phyloP scores from a whole-genome alignment of 2,329 filamentous ascomycete genomes.

The Trichoderma sp. region DNA sequence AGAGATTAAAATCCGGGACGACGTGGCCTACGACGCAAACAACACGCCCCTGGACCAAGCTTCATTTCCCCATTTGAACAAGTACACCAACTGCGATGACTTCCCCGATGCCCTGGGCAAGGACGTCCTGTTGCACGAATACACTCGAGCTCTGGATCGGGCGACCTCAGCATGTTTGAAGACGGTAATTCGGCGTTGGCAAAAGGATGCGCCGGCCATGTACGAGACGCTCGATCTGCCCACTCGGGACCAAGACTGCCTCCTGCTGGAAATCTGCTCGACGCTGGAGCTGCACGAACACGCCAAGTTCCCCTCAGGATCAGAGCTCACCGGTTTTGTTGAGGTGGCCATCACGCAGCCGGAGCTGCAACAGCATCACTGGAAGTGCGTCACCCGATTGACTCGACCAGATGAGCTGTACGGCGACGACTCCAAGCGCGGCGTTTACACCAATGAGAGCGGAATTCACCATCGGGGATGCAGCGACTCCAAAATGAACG shows the following conservation, averaged over 20 bases:
- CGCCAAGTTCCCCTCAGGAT: conserved; percentile 56
- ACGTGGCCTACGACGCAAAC: conserved; percentile 44
- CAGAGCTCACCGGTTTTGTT: conserved; percentile 58
- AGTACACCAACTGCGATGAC: conserved; percentile 52
- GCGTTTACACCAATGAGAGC: conserved; percentile 49
- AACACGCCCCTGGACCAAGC: conserved; percentile 42
- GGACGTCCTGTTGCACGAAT: conserved; percentile 57
- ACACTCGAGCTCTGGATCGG: conserved; percentile 53
- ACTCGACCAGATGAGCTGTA: conserved; percentile 56
- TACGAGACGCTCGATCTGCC: conserved; percentile 50
- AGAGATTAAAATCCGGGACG: conserved; percentile 50
- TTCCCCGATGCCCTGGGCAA: conserved; percentile 49
- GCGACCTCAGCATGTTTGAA: conserved; percentile 55
- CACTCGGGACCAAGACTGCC: conserved; percentile 49
- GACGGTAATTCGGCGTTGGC: conserved; percentile 55
- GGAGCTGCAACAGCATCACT: conserved; percentile 53
- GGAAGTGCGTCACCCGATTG: conserved; percentile 60
- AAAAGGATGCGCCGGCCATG: conserved; percentile 56
- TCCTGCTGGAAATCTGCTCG: conserved; percentile 61
- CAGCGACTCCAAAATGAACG: conserved; percentile 40
- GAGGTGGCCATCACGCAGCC: conserved; percentile 57
- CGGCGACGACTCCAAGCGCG: conserved; percentile 41
- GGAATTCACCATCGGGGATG: conserved; percentile 54
- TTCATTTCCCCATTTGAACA: conserved; percentile 56
- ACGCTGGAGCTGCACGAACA: conserved; percentile 58